Evolutionary conservation across 2,329 filamentous ascomycete species (phyloP), one percentile per base, ranked within the genome.

Genomic region (Allantophomopsis lycopodina): DNA sequence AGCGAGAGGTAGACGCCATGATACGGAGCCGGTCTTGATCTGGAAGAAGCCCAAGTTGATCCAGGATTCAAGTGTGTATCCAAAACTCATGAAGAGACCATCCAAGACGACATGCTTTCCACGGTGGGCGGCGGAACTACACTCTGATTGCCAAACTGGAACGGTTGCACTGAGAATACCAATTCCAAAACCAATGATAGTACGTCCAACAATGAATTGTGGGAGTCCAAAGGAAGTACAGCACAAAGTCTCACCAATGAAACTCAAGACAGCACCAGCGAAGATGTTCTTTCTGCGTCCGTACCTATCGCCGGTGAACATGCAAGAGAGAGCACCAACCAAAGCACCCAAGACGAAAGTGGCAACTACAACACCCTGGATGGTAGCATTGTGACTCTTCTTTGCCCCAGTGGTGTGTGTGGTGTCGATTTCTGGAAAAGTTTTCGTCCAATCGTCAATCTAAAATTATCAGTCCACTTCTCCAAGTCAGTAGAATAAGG

Each of bases 181-280:
- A 32, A 60, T 49, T 10, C 56, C 57, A 6, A 60, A 42, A 4
- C 60, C 61, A 32, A 62, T 53, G 36, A 62, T 51, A 16, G 67
- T 55, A 2, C 65, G 55, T 0, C 62, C 64, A 7, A 63, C 59
- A 40, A 65, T 60, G 38, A 66, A 59, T 42, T 66, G 63, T 2
- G 60, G 45, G 1, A 61, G 46, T 2, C 47, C 48, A 41, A 57
- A 63, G 0, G 62, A 36, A 7, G 38, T 36, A 31, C 31, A 35
- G 21, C 35, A 32, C 16, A 40, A 18, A n/a, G 15, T 53, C 32
- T 20, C 38, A n/a, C 38, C 38, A 23, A 48, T 36, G 18, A 41
- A 33, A 14, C 41, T 43, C 35, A 44, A 37, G 15, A 40, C 38
- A 12, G 44, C 46, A 21, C 44, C 46, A 34, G 37, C 23, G 32